Evolutionary conservation across 495 filamentous ascomycete species (phyloP).

Genomic region (Hyaloscypha bicolor): DNA sequence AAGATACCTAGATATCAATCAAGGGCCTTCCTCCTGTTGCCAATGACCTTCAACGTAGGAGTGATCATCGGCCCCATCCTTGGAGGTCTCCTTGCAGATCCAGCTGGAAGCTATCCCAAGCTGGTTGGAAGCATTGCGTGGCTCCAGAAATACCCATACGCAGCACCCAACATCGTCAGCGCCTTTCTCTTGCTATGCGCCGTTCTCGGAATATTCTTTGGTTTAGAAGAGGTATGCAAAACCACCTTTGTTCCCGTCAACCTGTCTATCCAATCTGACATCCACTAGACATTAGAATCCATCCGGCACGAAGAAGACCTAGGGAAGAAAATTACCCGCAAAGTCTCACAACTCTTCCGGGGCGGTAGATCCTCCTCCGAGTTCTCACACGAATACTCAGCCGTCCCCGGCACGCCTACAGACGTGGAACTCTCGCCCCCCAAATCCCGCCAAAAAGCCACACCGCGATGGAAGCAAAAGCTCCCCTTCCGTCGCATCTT

Average conservation of each 20-base stretch:
- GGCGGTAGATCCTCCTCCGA: not conserved
- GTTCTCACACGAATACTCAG: slow-evolving; percentile 25
- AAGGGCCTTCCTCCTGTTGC: slow-evolving; percentile 76
- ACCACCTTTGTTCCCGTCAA: not conserved
- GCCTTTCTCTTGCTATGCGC: slow-evolving; percentile 62
- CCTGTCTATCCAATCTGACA: slow-evolving; percentile 13
- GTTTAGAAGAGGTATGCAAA: slow-evolving; percentile 64
- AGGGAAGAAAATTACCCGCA: slow-evolving; percentile 39
- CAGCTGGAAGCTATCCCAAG: slow-evolving; percentile 65
- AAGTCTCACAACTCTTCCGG: slow-evolving; percentile 19
- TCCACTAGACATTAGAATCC: slow-evolving; percentile 50
- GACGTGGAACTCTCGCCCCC: slow-evolving; percentile 12
- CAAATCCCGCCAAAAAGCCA: slow-evolving; percentile 22
- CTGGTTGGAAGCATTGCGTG: slow-evolving; percentile 71
- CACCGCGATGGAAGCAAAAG: slow-evolving; percentile 34
- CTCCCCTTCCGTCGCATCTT: slow-evolving; percentile 76
- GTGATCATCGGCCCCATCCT: slow-evolving; percentile 74
- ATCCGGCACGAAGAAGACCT: slow-evolving; percentile 50
- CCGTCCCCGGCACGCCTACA: slow-evolving; percentile 24
- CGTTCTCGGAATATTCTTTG: slow-evolving; percentile 58
- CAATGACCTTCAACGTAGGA: slow-evolving; percentile 80
- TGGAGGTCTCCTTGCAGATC: slow-evolving; percentile 75
- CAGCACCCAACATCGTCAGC: slow-evolving; percentile 73
- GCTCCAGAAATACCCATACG: slow-evolving; percentile 70
- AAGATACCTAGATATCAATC: slow-evolving; percentile 70